Conservation (phyloP, 1,284 basidiomycete genomes). For the Pyrrhoderma lamaoense region DNA sequence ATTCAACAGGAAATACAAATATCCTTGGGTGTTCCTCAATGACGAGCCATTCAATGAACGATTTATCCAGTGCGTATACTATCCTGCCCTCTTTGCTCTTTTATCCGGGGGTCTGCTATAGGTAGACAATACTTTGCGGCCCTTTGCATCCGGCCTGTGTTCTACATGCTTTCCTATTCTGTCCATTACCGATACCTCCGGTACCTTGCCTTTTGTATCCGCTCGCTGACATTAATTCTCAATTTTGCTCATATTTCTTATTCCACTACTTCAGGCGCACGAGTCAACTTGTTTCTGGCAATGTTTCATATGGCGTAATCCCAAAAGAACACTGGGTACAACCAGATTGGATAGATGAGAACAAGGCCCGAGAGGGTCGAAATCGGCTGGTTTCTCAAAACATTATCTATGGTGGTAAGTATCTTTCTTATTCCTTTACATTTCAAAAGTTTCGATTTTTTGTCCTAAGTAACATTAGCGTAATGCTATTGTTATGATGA, state of each 20-base stretch:
- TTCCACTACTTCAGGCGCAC: constrained; percentile 40
- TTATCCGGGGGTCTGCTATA: not conserved
- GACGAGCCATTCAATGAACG: constrained; percentile 63
- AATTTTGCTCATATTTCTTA: constrained; percentile 10
- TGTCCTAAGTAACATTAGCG: too few species aligned
- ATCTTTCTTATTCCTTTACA: constrained; percentile 15
- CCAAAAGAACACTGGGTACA: constrained; percentile 72
- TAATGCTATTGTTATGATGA: too few species aligned
- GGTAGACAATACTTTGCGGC: not conserved
- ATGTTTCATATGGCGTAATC: constrained; percentile 64
- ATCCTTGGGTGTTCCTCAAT: constrained; percentile 70
- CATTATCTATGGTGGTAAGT: constrained; percentile 61
- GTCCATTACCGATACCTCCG: too few species aligned
- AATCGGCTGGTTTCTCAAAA: constrained; percentile 52
- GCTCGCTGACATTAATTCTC: not conserved
- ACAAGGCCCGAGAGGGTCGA: constrained; percentile 55
- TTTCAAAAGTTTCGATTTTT: too few species aligned
- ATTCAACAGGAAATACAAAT: constrained; percentile 58
- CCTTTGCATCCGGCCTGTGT: too few species aligned
- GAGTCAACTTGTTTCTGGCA: constrained; percentile 44
- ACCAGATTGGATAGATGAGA: constrained; percentile 76
- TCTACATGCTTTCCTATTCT: too few species aligned
- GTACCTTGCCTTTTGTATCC: too few species aligned
- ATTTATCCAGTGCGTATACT: constrained; percentile 47
- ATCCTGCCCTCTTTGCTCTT: not conserved